Percentiles rank a stretch among this genome's conserved stretches.
Evolutionary conservation across 495 filamentous ascomycete genomes (phyloP).

Genomic region (Schizothecium vesticola): DNA sequence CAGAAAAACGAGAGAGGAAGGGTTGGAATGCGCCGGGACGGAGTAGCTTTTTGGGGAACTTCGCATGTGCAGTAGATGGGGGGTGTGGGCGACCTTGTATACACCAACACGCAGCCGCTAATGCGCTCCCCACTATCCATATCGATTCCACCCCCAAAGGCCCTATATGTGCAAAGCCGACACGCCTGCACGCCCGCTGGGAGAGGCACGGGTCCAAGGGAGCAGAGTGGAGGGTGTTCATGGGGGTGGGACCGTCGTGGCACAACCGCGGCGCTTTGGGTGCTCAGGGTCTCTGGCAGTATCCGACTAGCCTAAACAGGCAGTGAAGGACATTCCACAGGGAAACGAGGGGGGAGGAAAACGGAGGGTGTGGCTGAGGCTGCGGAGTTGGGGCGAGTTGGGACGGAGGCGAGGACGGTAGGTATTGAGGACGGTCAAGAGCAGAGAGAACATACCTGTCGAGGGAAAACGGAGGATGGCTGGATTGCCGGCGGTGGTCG

Average conservation of each 20-base stretch:
- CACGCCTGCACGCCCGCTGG: background rate
- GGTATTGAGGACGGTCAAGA: background rate
- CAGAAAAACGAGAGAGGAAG: slow-evolving; percentile 12
- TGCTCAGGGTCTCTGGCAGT: background rate
- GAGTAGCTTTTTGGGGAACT: slow-evolving; percentile 6
- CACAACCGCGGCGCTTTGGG: background rate
- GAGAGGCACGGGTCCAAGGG: background rate
- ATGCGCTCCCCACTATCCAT: slow-evolving; percentile 18
- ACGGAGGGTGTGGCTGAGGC: background rate
- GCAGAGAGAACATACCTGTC: background rate
- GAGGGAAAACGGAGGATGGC: background rate
- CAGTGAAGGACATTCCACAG: background rate
- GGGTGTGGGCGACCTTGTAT: slow-evolving; percentile 19
- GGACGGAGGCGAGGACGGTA: background rate
- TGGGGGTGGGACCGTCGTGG: background rate
- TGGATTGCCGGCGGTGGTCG: background rate
- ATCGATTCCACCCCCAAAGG: slow-evolving; percentile 6
- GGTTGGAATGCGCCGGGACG: slow-evolving; percentile 11
- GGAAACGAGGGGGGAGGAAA: background rate
- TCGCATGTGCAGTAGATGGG: slow-evolving; percentile 3
- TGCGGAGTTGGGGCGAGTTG: background rate
- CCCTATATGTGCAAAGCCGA: slow-evolving; percentile 7
- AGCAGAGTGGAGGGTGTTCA: background rate
- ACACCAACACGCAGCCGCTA: slow-evolving; percentile 25
- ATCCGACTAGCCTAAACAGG: background rate